Percentiles rank a stretch among this genome's conserved stretches.
Evolutionary conservation across 2,329 filamentous ascomycete genomes (phyloP).

Genomic region (Phialocephala subalpina): DNA sequence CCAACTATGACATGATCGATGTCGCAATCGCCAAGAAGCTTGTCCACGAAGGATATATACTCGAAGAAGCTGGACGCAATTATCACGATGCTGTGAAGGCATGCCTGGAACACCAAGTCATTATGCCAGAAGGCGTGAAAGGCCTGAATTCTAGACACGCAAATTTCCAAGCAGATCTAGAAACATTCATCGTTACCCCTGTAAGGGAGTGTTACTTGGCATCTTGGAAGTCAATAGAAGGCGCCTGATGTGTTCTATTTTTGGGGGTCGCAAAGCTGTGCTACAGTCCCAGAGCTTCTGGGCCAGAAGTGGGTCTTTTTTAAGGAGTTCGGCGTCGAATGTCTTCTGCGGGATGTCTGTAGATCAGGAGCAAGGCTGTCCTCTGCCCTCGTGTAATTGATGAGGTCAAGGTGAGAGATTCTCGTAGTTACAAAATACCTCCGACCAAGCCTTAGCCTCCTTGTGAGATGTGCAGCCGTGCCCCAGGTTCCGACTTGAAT

Average conservation of each 20-base stretch:
- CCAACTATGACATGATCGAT: conserved; percentile 19
- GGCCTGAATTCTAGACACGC: conserved; percentile 13
- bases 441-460: too few relatives aligned
- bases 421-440: too few relatives aligned
- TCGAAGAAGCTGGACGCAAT: conserved; percentile 17
- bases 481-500: too few relatives aligned
- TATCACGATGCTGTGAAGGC: conserved; percentile 22
- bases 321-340: too few relatives aligned
- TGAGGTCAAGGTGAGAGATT: too few relatives aligned
- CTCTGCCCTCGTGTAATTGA: too few relatives aligned
- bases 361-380: too few relatives aligned
- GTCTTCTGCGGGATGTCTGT: too few relatives aligned
- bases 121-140: conserved; percentile 10
- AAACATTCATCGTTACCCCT: conserved; percentile 14
- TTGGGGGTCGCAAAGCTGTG: neutral
- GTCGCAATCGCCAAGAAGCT: conserved; percentile 18
- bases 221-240: neutral
- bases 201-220: neutral
- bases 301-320: too few relatives aligned
- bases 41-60: conserved; percentile 12
- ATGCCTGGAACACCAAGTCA: conserved; percentile 19
- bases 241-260: too few relatives aligned
- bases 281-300: too few relatives aligned
- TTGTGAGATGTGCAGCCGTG: too few relatives aligned
- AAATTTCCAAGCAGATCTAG: conserved; percentile 21